A percentile compares a stretch with the other conserved stretches of the same genome.
phyloP scores from a whole-genome alignment of 2,329 filamentous ascomycete genomes.

The Nannizziopsis barbatae region DNA sequence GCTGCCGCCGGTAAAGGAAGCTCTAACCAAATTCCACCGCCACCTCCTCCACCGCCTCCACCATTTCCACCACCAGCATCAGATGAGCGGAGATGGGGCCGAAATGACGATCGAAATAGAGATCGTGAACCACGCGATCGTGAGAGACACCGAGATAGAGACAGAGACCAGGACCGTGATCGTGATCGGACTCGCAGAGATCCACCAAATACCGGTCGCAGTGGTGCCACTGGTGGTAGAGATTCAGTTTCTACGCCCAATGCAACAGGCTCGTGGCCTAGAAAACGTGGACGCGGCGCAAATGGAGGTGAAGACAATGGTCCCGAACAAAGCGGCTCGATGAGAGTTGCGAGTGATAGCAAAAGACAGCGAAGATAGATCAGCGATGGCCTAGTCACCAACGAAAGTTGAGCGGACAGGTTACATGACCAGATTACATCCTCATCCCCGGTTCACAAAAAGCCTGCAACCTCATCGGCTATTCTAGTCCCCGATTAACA shows the following conservation, averaged over 20 bases:
- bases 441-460: too few relatives aligned
- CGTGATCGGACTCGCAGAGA: conserved; percentile 16
- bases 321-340: conserved; percentile 7
- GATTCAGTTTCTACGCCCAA: conserved; percentile 4
- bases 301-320: conserved; percentile 11
- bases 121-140: conserved; percentile 8
- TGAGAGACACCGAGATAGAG: conserved; percentile 19
- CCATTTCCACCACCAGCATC: neutral
- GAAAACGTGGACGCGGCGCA: conserved; percentile 15
- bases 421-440: too few relatives aligned
- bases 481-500: too few relatives aligned
- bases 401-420: too few relatives aligned
- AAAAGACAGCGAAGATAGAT: conserved; percentile 20
- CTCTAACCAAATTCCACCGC: neutral
- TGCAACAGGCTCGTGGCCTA: conserved; percentile 14
- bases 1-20: neutral
- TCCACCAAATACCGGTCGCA: conserved; percentile 3
- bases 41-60: conserved; percentile 4
- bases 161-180: conserved; percentile 7
- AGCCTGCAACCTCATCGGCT: too few relatives aligned
- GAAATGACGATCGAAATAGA: conserved; percentile 7
- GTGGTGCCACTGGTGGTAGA: conserved; percentile 5
- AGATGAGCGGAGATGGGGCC: conserved; percentile 8
- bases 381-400: too few relatives aligned
- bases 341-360: conserved; percentile 15